Base-by-base conservation (phyloP, 257 asterid species). In the Haberlea rhodopensis region DNA sequence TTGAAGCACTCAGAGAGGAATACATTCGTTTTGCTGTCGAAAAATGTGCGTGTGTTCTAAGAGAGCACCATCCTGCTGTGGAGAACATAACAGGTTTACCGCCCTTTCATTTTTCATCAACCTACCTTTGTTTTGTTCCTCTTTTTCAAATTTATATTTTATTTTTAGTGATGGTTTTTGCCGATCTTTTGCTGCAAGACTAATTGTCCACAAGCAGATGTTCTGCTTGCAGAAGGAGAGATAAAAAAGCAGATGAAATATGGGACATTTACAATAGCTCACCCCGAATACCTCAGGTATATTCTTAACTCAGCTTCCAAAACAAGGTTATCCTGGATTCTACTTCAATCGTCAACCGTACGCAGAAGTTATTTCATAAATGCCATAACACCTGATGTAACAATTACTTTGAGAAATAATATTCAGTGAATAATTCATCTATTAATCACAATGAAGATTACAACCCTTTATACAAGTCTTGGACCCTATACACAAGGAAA, bases 1-100 rank as follows among this genome's bases (percentile, higher is more conserved):
- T 92, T 60, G 96, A 89, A 84, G 97, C 96, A 62, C 94, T 92
- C 37, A 81, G 97, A 78, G 94, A 89, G 65, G 99, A 92, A 71
- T 92, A 89, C 76, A 76, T 89, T 85, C 87, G 96, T 27, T 92
- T 78, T 80, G 87, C 96, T 18, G 82, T 89, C 72, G 99, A 87
- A 76, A 87, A 82, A 79, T 87, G 96, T 77, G 69, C 87, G 51
- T 78, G 84, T 55, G 80, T 84, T 48, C 55, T 92, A 58, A 79
- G 77, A 63, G 94, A 92, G 78, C 68, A 71, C 70, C 84, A 78
- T 49, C 79, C 82, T 76, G 97, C 99, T 68, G 90, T 92, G 71
- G 99, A 92, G 78, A 81, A 74, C 61, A 87, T 92, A 63, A 84
- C 97, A 71, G 98, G 98, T 91, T 11, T 25, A 34, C 64, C 74